These are phyloP conservation scores for Osmanthus fragrans DNA, from an alignment of 257 asterid genomes.

Conservation along the genomic window DNA sequence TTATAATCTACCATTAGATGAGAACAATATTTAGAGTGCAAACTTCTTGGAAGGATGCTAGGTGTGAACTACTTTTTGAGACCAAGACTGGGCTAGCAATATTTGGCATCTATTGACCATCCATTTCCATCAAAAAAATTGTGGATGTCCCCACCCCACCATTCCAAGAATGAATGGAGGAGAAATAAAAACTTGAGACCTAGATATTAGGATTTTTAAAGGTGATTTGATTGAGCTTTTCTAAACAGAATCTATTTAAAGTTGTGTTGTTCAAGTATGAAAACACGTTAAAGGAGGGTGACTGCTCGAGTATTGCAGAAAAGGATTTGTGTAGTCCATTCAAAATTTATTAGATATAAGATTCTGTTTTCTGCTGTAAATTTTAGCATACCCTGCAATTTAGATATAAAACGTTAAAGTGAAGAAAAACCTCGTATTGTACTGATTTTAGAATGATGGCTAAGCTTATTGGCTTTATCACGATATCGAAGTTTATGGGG, in stretches of 20 bases:
- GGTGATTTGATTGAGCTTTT: not conserved
- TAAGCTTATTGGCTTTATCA: not conserved
- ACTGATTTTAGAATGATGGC: not conserved
- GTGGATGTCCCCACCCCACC: conserved; percentile 32
- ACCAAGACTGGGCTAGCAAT: conserved; percentile 5
- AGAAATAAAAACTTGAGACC: conserved; percentile 20
- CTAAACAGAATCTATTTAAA: not conserved
- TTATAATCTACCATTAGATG: too few species aligned
- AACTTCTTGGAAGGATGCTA: conserved; percentile 24
- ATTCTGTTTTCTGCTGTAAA: too few species aligned
- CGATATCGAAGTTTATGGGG: not conserved
- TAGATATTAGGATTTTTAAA: not conserved
- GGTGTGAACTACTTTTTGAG: conserved; percentile 24
- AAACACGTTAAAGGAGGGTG: not conserved
- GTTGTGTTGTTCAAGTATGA: not conserved
- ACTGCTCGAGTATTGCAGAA: too few species aligned
- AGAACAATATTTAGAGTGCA: too few species aligned
- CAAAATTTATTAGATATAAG: too few species aligned
- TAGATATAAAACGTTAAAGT: too few species aligned
- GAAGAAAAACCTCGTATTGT: too few species aligned
- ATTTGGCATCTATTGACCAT: conserved; percentile 37
- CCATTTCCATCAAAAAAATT: conserved; percentile 13
- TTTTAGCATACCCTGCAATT: too few species aligned
- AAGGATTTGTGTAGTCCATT: not conserved
- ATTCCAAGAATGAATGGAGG: conserved; percentile 40